Conservation (phyloP, 768 basidiomycete species). For the Porpolomopsis calyptriformis region DNA sequence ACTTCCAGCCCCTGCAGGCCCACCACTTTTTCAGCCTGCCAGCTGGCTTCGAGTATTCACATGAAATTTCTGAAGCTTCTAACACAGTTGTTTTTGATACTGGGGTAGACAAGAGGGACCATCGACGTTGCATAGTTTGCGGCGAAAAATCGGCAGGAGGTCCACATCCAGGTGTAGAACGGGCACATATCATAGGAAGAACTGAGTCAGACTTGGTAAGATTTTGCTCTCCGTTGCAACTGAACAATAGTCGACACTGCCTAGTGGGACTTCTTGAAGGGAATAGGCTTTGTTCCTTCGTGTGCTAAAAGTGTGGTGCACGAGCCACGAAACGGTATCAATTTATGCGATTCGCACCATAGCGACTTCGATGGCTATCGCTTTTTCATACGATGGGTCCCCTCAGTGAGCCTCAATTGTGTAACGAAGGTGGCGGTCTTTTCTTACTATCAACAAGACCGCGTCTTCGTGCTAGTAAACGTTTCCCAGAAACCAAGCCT, state of each 20-base stretch:
- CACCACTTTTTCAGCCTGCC: constrained; percentile 10
- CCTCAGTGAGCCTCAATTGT: neutral
- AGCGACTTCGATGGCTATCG: neutral
- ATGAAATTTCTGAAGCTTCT: constrained; percentile 8
- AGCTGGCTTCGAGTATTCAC: constrained; percentile 10
- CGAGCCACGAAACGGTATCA: constrained; percentile 6
- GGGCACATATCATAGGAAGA: constrained; percentile 7
- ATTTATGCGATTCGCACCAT: constrained; percentile 1
- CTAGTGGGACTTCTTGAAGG: constrained; percentile 2
- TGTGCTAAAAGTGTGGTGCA: constrained; percentile 1
- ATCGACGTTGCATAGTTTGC: constrained; percentile 10
- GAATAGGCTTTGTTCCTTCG: neutral
- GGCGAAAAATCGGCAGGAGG: constrained; percentile 2
- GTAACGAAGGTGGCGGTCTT: neutral
- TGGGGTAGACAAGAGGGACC: constrained; percentile 9
- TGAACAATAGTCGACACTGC: constrained; percentile 8
- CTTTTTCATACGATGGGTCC: constrained; percentile 2
- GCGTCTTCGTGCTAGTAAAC: neutral
- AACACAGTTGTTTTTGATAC: constrained; percentile 9
- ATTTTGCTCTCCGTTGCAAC: constrained; percentile 8
- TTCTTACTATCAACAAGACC: constrained; percentile 1
- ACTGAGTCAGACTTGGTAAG: constrained; percentile 6
- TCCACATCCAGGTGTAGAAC: constrained; percentile 8
- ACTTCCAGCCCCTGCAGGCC: constrained; percentile 8
- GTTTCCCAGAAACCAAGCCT: neutral